Base-by-base conservation (phyloP, 441 rosid genomes). In the Erodium trifolium region DNA sequence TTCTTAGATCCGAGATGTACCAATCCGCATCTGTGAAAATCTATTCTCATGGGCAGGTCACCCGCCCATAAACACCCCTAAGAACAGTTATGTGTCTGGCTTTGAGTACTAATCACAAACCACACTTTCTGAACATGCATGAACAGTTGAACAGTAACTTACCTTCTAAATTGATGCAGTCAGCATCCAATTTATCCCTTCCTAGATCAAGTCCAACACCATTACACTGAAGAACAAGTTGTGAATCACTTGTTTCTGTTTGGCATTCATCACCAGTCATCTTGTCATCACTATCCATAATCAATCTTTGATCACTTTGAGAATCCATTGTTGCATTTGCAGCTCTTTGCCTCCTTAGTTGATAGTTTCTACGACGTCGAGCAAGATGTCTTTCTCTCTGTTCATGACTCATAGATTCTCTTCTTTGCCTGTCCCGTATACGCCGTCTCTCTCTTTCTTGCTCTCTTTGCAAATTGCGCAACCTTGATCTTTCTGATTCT, bases 311-410 rank as follows among this genome's bases (percentile, higher is more conserved):
- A 63, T 78, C 71, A 65, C 75, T 60, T 65, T 78, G 90, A 71
- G 84, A 77, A 72, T 75, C 84, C 6, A 76, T 67, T 16, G 75
- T 78, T 63, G 78, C 73, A 14, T 69, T 75, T 81, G 78, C 89
- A 62, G 90, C 87, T 80, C 90, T 85, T 67, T 83, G 85, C 68
- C 96, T 82, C 41, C 97, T 76, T 8, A 91, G 78, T 73, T 88
- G 96, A 67, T 94, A 91, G 69, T 94, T 91, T 68, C 85, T 81
- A 18, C 99, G 92, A 13, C 99, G 96, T 65, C 97, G 72, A 63
- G 97, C 96, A 27, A 94, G 89, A 79, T 94, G 97, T 31, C 80
- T 88, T 67, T 94, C 97, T 75, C 91, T 85, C 78, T 94, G 96
- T 49, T 88, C 92, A 51, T 77, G 79, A 78, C 86, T 91, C 97